Conservation (phyloP, 106 monocot genomes). For the Dendrobium chrysotoxum region DNA sequence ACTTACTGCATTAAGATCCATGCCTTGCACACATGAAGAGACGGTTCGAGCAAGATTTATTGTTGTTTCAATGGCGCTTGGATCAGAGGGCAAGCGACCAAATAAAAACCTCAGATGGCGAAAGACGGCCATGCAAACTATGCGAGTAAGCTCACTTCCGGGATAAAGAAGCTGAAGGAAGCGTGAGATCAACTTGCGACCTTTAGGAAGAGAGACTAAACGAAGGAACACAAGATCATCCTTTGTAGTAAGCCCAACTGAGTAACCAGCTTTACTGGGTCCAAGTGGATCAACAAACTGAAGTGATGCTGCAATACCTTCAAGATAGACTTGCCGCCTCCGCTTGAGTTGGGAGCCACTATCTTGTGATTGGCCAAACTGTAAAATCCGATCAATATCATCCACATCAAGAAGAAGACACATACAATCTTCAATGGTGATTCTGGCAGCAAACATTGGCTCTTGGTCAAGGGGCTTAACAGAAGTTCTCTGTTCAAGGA, state of each 20-base stretch:
- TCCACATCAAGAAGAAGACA: slow-evolving; percentile 85
- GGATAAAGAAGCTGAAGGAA: slow-evolving; percentile 61
- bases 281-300: slow-evolving; percentile 86
- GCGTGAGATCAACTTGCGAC: slow-evolving; percentile 71
- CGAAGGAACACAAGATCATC: slow-evolving; percentile 90
- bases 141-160: slow-evolving; percentile 61
- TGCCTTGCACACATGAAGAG: slow-evolving; percentile 44
- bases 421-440: slow-evolving; percentile 79
- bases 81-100: slow-evolving; percentile 56
- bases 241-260: slow-evolving; percentile 49
- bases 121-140: slow-evolving; percentile 92
- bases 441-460: slow-evolving; percentile 72
- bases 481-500: slow-evolving; percentile 39
- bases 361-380: slow-evolving; percentile 52
- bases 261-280: slow-evolving; percentile 33
- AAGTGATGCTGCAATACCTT: slow-evolving; percentile 83
- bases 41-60: slow-evolving; percentile 50
- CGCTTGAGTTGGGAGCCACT: slow-evolving; percentile 57
- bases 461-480: slow-evolving; percentile 79
- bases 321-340: slow-evolving; percentile 54
- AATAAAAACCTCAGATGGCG: slow-evolving; percentile 80
- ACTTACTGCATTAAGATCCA: slow-evolving; percentile 76
- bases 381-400: slow-evolving; percentile 78
- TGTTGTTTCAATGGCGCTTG: slow-evolving; percentile 52
- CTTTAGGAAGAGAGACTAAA: slow-evolving; percentile 69